Conservation (phyloP, 768 basidiomycete species). For the Lactarius vividus region DNA sequence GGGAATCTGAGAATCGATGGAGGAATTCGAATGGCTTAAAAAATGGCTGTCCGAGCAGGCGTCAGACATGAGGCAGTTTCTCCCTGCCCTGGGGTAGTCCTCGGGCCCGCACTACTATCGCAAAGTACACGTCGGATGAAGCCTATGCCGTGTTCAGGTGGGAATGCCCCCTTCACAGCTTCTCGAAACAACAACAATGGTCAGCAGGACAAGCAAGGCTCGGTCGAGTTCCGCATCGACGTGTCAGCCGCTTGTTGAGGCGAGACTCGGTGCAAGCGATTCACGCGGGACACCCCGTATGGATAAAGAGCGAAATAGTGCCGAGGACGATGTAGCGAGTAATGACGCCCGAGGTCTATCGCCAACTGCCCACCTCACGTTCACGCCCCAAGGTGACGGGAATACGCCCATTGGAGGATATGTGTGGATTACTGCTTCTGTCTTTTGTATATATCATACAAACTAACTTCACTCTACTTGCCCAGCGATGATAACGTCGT, state of each 20-base stretch:
- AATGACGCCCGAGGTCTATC: neutral
- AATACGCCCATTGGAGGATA: slow-evolving; percentile 13
- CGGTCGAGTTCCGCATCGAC: neutral
- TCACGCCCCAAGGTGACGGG: neutral
- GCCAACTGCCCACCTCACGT: neutral
- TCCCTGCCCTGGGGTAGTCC: neutral
- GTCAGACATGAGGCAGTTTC: neutral
- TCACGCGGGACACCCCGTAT: too few relatives aligned
- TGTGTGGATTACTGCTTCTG: slow-evolving; percentile 13
- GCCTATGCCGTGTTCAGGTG: too few relatives aligned
- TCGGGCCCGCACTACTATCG: neutral
- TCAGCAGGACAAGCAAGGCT: too few relatives aligned
- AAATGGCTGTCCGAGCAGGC: neutral
- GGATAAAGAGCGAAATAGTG: neutral
- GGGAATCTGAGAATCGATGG: too few relatives aligned
- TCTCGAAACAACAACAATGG: neutral
- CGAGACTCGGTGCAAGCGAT: neutral
- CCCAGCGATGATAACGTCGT: slow-evolving; percentile 76
- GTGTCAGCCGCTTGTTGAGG: neutral
- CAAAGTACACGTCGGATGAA: neutral
- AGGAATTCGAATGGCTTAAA: too few relatives aligned
- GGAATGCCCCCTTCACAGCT: neutral
- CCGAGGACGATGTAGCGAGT: neutral
- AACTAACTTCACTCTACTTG: slow-evolving; percentile 51
- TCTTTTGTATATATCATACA: slow-evolving; percentile 21